Conservation (phyloP, 1,284 basidiomycete species). For the Leccinum subspadiceum region DNA sequence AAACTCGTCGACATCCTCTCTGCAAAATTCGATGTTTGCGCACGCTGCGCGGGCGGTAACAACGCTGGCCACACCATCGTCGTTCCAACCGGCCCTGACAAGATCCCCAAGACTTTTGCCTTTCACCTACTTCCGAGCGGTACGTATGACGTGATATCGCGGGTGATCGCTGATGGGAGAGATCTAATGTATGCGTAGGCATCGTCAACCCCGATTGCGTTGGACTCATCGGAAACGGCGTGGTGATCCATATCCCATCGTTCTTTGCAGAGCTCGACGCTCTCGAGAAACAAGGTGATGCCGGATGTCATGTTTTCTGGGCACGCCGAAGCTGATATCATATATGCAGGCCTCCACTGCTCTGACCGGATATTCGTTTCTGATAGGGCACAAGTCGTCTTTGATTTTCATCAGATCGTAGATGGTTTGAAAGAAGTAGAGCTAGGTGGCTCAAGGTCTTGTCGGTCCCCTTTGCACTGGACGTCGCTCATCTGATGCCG, state of each 20-base stretch:
- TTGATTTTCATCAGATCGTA: conserved; percentile 99
- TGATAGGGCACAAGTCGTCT: conserved; percentile 94
- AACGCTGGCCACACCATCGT: conserved; percentile 99
- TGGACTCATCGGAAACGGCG: conserved; percentile 90
- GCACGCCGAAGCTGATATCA: background rate
- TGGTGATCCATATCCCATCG: conserved; percentile 93
- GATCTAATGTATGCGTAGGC: conserved; percentile 45
- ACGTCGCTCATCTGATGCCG: conserved; percentile 4
- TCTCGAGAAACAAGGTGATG: conserved; percentile 79
- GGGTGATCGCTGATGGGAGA: background rate
- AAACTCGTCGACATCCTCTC: conserved; percentile 94
- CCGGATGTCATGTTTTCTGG: background rate
- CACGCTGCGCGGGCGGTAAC: conserved; percentile 96
- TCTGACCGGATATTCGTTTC: conserved; percentile 87
- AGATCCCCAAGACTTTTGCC: conserved; percentile 81
- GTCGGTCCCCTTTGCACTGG: conserved; percentile 15
- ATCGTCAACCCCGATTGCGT: conserved; percentile 87
- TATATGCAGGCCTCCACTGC: conserved; percentile 77
- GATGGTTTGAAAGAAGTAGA: conserved; percentile 98
- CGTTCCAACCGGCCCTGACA: conserved; percentile 69
- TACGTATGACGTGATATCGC: conserved; percentile 33
- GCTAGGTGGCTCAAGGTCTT: conserved; percentile 78
- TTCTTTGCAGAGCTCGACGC: conserved; percentile 94
- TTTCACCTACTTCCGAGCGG: conserved; percentile 96
- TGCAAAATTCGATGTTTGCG: conserved; percentile 89